Percentiles rank a stretch among this genome's conserved stretches.
These are phyloP conservation scores for Leishmania arabica DNA, from an alignment of 208 protist genomes.

Conservation along the genomic window DNA sequence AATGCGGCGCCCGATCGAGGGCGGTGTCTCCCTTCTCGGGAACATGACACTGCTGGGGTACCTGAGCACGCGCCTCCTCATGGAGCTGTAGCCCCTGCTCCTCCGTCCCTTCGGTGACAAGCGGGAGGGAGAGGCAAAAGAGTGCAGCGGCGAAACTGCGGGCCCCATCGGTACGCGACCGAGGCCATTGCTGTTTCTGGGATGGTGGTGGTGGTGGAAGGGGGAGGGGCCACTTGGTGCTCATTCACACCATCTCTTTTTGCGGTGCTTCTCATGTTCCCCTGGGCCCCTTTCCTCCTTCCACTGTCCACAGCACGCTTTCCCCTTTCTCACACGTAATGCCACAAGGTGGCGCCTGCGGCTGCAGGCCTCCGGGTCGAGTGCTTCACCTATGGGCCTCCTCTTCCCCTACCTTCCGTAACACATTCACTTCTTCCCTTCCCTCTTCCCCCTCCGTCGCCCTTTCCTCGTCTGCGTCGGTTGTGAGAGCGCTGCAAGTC, in stretches of 20 bases:
- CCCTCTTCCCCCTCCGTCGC: background rate
- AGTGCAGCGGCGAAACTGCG: background rate
- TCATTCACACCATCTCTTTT: background rate
- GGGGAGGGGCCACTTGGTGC: background rate
- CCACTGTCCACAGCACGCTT: too few relatives aligned
- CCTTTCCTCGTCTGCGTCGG: background rate
- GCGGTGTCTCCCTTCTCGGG: constrained; percentile 39
- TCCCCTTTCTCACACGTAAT: background rate
- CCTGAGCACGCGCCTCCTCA: constrained; percentile 30
- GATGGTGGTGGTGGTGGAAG: background rate
- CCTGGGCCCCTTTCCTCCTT: background rate
- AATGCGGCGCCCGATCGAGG: constrained; percentile 64
- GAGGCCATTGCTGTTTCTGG: background rate
- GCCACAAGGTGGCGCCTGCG: background rate
- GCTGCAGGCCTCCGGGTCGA: background rate
- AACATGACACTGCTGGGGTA: constrained; percentile 44
- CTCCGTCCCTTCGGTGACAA: background rate
- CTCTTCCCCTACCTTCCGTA: background rate
- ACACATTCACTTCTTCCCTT: background rate
- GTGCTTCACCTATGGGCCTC: background rate
- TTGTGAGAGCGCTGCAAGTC: background rate
- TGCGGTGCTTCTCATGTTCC: background rate
- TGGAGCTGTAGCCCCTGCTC: constrained; percentile 15
- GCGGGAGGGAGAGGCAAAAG: background rate
- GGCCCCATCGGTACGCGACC: background rate